Percentiles rank a stretch among this genome's conserved stretches.
Evolutionary conservation across 495 filamentous ascomycete species (phyloP).

Genomic region (Penicillium canariense): DNA sequence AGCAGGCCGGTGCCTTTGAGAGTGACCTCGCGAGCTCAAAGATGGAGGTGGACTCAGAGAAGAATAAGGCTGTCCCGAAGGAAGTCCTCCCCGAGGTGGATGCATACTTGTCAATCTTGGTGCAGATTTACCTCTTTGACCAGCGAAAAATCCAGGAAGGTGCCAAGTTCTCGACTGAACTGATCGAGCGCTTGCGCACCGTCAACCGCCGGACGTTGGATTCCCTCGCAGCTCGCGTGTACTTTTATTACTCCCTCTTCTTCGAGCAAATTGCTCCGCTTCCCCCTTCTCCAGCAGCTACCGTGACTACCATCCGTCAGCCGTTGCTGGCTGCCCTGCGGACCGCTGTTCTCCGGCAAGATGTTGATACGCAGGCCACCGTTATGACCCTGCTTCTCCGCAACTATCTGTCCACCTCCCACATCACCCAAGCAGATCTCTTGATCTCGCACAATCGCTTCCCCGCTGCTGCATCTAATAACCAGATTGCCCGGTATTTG

Average conservation of each 20-base stretch:
- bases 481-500: conserved; percentile 93
- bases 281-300: conserved; percentile 80
- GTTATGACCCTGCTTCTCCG: conserved; percentile 92
- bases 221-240: conserved; percentile 88
- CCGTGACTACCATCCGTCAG: conserved; percentile 81
- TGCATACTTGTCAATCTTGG: conserved; percentile 83
- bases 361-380: conserved; percentile 91
- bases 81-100: conserved; percentile 87
- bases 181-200: conserved; percentile 80
- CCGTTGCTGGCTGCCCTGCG: conserved; percentile 83
- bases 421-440: conserved; percentile 95
- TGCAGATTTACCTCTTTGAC: conserved; percentile 88
- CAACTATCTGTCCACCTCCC: conserved; percentile 93
- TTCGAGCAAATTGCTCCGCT: conserved; percentile 83
- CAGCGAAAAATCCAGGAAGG: conserved; percentile 73
- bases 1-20: conserved; percentile 60
- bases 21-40: conserved; percentile 51
- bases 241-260: conserved; percentile 96
- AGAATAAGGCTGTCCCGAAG: conserved; percentile 47
- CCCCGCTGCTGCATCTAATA: conserved; percentile 88
- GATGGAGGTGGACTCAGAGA: conserved; percentile 77
- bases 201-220: conserved; percentile 93
- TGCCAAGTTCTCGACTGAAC: conserved; percentile 73
- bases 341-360: conserved; percentile 91
- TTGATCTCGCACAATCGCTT: conserved; percentile 93